These are phyloP conservation scores for Teunomyces funiuensis DNA, from an alignment of 805 yeast species.

Conservation along the genomic window DNA sequence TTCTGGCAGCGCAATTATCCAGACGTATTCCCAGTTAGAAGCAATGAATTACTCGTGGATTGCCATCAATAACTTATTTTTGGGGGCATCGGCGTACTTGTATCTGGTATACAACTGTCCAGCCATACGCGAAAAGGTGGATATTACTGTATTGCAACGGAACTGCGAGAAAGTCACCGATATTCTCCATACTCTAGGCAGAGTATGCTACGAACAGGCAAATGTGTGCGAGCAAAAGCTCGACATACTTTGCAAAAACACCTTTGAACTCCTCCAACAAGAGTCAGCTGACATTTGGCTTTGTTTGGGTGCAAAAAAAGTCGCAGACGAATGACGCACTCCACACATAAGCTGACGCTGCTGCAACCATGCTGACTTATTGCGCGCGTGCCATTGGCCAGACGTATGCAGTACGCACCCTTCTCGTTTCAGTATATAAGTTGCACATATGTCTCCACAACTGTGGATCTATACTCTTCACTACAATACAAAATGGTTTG, in stretches of 20 bases:
- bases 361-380: not conserved
- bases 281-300: not conserved
- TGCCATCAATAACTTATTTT: conserved; percentile 1
- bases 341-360: not conserved
- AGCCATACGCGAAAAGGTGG: not conserved
- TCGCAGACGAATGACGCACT: conserved; percentile 1
- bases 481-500: conserved; percentile 11
- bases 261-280: not conserved
- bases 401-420: not conserved
- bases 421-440: conserved; percentile 3
- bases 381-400: not conserved
- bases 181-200: not conserved
- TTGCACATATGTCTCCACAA: conserved; percentile 4
- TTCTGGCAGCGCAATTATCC: conserved; percentile 1
- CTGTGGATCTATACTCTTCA: conserved; percentile 4
- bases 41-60: conserved; percentile 2
- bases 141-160: not conserved
- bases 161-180: not conserved
- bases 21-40: not conserved
- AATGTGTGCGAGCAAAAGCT: not conserved
- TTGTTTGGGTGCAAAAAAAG: conserved; percentile 4
- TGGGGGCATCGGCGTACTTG: conserved; percentile 4
- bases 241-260: not conserved
- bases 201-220: not conserved
- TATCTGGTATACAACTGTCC: conserved; percentile 4